Evolutionary conservation across 1,284 basidiomycete species (phyloP), one percentile per base, ranked within the genome.

Genomic region (Pyrrhoderma lamaoense): DNA sequence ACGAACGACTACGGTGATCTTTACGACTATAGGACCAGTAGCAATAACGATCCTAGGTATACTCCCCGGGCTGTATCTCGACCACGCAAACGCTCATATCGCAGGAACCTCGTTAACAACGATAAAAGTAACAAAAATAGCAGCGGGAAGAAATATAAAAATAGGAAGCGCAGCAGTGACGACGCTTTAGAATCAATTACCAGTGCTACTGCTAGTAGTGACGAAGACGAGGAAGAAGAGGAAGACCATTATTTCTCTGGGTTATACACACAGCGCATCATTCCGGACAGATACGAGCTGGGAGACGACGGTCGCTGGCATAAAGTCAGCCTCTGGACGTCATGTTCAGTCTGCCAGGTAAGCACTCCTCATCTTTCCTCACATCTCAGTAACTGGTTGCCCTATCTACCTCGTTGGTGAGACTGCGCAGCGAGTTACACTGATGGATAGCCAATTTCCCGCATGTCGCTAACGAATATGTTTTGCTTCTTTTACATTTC

Each of bases 271-370:
- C 38, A 60, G 60, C 49, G 55, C 51, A 47, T 58, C 52, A 57
- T 84, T 23, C 79, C 85, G 31, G 74, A 78, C 64, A 79, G 71
- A 61, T 87, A 74, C 64, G 67, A 70, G 48, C 60, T 71, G 58
- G 79, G 70, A 14, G 49, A 65, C n/a, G 82, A 85, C 68, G 79
- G 76, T 11, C 62, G 67, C 50, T 87, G 83, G 83, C 71, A 75
- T 53, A 79, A 73, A 64, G 71, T 73, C 2, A 65, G 70, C n/a
- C 58, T 61, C 25, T 86, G 77, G 68, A 75, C 77, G 13, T 64
- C 85, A 23, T 85, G 82, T 59, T 83, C 38, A 77, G 77, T 22
- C 74, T 77, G 18, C 64, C 35, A 57, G 37, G 69, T 71, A 58
- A 58, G 62, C 55, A 45, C 37, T 40, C 21, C 37, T 49, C 38